Evolutionary conservation across 1,284 basidiomycete species (phyloP).

Genomic region (Apiotrichum siamense): DNA sequence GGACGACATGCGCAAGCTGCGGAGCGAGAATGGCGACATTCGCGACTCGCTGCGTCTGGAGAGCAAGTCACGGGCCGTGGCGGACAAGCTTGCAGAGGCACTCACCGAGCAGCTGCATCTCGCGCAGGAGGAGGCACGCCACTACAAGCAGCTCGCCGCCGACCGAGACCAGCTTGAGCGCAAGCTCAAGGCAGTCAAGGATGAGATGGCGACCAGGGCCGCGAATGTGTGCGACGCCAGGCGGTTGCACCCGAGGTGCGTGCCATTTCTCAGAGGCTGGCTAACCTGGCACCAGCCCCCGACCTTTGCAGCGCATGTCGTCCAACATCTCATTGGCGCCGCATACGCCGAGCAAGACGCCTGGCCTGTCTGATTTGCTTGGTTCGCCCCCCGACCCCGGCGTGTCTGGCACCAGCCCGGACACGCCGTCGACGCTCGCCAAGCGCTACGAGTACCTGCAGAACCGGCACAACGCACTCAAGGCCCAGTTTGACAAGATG

Average conservation of each 20-base stretch:
- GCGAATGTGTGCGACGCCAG: background rate
- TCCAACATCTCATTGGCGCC: conserved; percentile 15
- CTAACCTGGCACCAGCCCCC: conserved; percentile 5
- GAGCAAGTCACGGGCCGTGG: background rate
- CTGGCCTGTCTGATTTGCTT: background rate
- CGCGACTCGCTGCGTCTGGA: background rate
- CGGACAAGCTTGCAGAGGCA: background rate
- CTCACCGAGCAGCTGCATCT: background rate
- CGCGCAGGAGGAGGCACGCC: conserved; percentile 3
- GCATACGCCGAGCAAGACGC: conserved; percentile 5
- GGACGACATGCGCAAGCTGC: conserved; percentile 14
- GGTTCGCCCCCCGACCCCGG: background rate
- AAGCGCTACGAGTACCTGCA: conserved; percentile 20
- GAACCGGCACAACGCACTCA: conserved; percentile 22
- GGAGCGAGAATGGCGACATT: background rate
- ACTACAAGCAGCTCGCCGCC: background rate
- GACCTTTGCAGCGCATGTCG: conserved; percentile 18
- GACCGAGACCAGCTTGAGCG: conserved; percentile 1
- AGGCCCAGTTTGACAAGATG: conserved; percentile 22
- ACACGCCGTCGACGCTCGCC: conserved; percentile 1
- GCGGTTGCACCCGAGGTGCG: too few species aligned
- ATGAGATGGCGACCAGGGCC: background rate
- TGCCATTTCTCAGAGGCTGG: too few species aligned
- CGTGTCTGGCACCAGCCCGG: background rate
- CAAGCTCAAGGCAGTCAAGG: background rate